Base-by-base conservation (phyloP, 306 rosid species). In the Rosa persica region DNA sequence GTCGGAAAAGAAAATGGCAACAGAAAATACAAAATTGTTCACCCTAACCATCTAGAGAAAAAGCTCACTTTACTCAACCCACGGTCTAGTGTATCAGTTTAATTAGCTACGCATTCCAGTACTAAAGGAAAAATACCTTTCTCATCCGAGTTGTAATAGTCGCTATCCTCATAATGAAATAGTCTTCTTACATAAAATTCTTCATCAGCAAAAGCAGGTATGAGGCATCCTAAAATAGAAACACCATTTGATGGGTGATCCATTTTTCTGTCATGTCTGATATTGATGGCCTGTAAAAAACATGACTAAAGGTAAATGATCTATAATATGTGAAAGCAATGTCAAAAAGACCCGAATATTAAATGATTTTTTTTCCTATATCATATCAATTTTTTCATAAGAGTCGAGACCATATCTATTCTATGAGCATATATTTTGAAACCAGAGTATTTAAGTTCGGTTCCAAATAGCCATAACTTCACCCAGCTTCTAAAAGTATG, bases 221-320 rank as follows among this genome's bases (percentile, higher is more conserved):
- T 87, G 76, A 94, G 93, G 77, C 83, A 89, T 74, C 98, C 98
- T 76, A 90, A 70, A 79, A 94, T 90, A 72, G 97, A 92, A 73
- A 94, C 92, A 73, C 97, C 97, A 85, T 92, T 94, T 67, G 93
- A 90, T 67, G 98, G 98, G 85, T 85, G 87, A 74, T 81, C 85
- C 93, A 92, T 91, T 70, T 84, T 83, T 83, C 79, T 88, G 40
- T 79, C 87, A 81, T 84, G 86, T 51, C 89, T 89, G 85, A 76
- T 43, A 76, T 82, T 78, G 67, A 89, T 44, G 58, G 84, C 93
- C 98, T 94, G 81, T 76, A 83, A 79, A 74, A 83, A 87, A 76
- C 27, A 76, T 64, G 76, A 5, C 30, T 62, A 69, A n/a, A 68
- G 22, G 20, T 80, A 72, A 84, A 79, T 80, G 83, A 81, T 47